phyloP scores from a whole-genome alignment of 2,329 filamentous ascomycete genomes.

The Pseudogymnoascus sp. region DNA sequence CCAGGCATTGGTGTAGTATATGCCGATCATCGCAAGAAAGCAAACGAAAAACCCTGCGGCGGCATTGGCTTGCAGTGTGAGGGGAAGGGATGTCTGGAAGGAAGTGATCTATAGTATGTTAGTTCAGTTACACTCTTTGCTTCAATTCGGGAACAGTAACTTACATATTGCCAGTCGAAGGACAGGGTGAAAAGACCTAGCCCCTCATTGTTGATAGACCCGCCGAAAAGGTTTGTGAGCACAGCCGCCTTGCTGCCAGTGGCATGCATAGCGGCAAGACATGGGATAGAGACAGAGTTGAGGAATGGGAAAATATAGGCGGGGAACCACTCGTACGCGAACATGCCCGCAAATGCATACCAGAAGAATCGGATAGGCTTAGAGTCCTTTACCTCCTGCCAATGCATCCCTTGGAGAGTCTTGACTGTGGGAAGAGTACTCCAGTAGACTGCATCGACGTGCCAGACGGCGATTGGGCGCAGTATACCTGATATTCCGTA shows the following conservation, averaged over 20 bases:
- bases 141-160: conserved; percentile 21
- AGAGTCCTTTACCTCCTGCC: conserved; percentile 32
- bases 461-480: conserved; percentile 39
- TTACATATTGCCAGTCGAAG: conserved; percentile 43
- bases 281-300: conserved; percentile 38
- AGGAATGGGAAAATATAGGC: conserved; percentile 41
- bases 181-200: conserved; percentile 37
- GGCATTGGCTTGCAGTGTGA: conserved; percentile 43
- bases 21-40: conserved; percentile 41
- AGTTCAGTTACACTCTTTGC: conserved; percentile 4
- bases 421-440: conserved; percentile 34
- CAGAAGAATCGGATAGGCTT: conserved; percentile 37
- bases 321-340: conserved; percentile 44
- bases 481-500: conserved; percentile 44
- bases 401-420: conserved; percentile 36
- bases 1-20: conserved; percentile 40
- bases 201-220: conserved; percentile 39
- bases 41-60: conserved; percentile 42
- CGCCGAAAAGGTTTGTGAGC: conserved; percentile 44
- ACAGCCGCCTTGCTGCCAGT: conserved; percentile 39
- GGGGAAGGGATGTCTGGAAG: conserved; percentile 45
- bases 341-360: conserved; percentile 35
- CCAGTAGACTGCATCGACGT: conserved; percentile 44
- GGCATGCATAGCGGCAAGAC: conserved; percentile 38
- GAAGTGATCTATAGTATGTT: conserved; percentile 43